phyloP scores from a whole-genome alignment of 805 yeast genomes.

The Saturnispora bothae region DNA sequence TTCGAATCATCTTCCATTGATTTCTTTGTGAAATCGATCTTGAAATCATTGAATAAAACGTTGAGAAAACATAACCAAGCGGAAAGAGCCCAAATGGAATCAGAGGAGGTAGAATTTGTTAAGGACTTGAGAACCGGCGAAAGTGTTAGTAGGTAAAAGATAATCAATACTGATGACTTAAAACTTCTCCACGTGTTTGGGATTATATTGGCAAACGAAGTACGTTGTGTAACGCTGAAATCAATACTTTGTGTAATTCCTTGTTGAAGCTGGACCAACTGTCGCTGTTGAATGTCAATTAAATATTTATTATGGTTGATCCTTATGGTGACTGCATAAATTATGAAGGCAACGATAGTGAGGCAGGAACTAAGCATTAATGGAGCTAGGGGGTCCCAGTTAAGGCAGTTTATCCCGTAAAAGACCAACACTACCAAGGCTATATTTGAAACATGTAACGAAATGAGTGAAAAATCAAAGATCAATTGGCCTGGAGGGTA shows the following conservation, averaged over 20 bases:
- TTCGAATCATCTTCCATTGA: slow-evolving; percentile 28
- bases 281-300: slow-evolving; percentile 23
- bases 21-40: slow-evolving; percentile 31
- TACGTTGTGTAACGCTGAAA: slow-evolving; percentile 2
- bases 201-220: neutral
- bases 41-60: slow-evolving; percentile 57
- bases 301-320: slow-evolving; percentile 23
- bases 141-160: slow-evolving; percentile 60
- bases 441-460: slow-evolving; percentile 54
- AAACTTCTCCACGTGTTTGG: slow-evolving; percentile 23
- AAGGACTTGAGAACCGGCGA: slow-evolving; percentile 87
- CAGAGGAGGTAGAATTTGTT: slow-evolving; percentile 81
- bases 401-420: slow-evolving; percentile 39
- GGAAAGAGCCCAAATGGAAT: slow-evolving; percentile 89
- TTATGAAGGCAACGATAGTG: slow-evolving; percentile 28
- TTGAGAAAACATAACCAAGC: slow-evolving; percentile 68
- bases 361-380: slow-evolving; percentile 26
- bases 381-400: slow-evolving; percentile 42
- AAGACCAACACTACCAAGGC: slow-evolving; percentile 61
- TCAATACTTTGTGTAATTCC: too few species aligned
- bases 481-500: slow-evolving; percentile 56
- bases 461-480: slow-evolving; percentile 60
- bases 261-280: slow-evolving; percentile 9
- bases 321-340: slow-evolving; percentile 23
- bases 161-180: slow-evolving; percentile 60